Evolutionary conservation across 257 asterid genomes (phyloP), one percentile per base, ranked within the genome.

Genomic region (Primulina tabacum): DNA sequence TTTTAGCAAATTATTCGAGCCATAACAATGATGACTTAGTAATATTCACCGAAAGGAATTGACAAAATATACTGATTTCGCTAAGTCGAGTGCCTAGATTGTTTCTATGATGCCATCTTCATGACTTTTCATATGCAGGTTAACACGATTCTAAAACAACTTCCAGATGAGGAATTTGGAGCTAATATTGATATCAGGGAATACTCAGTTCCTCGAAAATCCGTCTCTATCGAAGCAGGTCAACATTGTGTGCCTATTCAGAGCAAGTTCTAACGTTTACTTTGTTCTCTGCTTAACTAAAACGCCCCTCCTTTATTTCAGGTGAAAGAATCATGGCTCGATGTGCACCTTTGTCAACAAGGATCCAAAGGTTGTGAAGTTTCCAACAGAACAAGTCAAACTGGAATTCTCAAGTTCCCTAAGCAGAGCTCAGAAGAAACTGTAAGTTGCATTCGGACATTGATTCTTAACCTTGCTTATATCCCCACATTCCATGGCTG

Each of bases 271-370:
- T 20, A 37, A 30, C 60, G 18, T 40, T 47, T 16, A 29, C 30
- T 17, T 21, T n/a, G 3, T 64, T 56, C 37, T 65, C 62, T 71
- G 71, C 73, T 71, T 33, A 64, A 17, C 29, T 73, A 53, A 65
- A 65, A 64, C 55, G 8, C 26, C 7, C 5, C 16, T 38, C 71
- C 7, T 60, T 64, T 66, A n/a, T 82, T 75, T 69, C 87, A 94
- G 99, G 98, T 91, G 76, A 94, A 86, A 81, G 88, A 89, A 73
- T 94, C 98, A 12, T 88, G 97, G 98, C 90, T 94, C 32, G 80
- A 94, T 60, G 99, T 94, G 77, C 89, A 84, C 73, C 92, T 94
- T 77, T 94, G 99, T 82, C 90, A 82, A 68, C 90, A 84, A 73
- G 97, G 95, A 43, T 88, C 97, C 72, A 72, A 11, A 18, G 94